Percentiles rank a stretch among this genome's conserved stretches.
phyloP scores from a whole-genome alignment of 2,329 filamentous ascomycete species.

The Aspergillus hortae region DNA sequence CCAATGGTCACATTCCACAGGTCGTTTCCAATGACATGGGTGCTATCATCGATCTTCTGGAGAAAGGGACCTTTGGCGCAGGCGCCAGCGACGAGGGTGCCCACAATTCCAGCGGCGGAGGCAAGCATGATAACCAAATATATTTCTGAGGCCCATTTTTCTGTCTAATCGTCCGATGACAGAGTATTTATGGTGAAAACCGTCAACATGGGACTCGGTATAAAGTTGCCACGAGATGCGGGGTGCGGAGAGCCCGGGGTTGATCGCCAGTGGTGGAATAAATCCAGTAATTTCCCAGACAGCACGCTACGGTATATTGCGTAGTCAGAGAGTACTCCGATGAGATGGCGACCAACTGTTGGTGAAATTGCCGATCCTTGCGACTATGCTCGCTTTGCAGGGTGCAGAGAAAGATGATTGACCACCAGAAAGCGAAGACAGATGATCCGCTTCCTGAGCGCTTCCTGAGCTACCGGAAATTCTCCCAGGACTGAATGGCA shows the following conservation, averaged over 20 bases:
- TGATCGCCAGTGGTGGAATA: background rate
- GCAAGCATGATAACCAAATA: background rate
- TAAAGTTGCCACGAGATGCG: conserved; percentile 1
- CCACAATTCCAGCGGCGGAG: background rate
- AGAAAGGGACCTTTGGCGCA: conserved; percentile 11
- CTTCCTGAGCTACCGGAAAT: too few relatives aligned
- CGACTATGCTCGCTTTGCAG: background rate
- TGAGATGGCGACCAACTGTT: background rate
- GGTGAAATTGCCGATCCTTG: background rate
- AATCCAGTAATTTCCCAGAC: background rate
- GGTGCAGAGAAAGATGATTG: background rate
- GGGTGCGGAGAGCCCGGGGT: background rate
- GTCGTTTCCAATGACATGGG: conserved; percentile 33
- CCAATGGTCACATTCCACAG: conserved; percentile 43
- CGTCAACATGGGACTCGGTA: background rate
- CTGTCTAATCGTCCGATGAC: background rate
- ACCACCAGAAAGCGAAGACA: too few relatives aligned
- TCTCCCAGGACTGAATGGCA: too few relatives aligned
- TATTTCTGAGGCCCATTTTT: background rate
- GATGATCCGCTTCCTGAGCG: too few relatives aligned
- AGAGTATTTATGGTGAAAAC: background rate
- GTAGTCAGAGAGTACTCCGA: too few relatives aligned
- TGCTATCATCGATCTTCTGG: conserved; percentile 10
- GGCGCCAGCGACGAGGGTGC: background rate
- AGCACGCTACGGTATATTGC: too few relatives aligned